phyloP scores from a whole-genome alignment of 495 filamentous ascomycete species.

The Podospora pseudopauciseta region DNA sequence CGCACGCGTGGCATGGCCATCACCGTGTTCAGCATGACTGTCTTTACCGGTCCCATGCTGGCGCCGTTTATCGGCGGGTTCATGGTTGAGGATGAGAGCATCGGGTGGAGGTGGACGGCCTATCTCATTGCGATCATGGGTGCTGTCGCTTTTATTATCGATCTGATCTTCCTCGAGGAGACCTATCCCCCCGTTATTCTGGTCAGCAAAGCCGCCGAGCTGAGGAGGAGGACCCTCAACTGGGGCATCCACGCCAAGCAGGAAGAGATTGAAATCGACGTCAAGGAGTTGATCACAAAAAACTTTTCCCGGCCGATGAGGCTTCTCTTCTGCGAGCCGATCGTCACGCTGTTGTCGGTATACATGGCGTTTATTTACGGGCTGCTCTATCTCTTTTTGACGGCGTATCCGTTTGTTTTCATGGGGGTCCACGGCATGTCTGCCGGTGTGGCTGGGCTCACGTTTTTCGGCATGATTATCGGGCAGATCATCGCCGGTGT shows the following conservation, averaged over 20 bases:
- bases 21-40: constrained; percentile 77
- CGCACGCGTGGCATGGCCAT: constrained; percentile 73
- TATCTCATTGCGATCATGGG: constrained; percentile 74
- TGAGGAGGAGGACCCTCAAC: constrained; percentile 79
- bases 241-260: constrained; percentile 95
- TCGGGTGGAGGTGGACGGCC: constrained; percentile 85
- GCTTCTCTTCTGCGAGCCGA: constrained; percentile 76
- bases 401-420: constrained; percentile 79
- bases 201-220: constrained; percentile 68
- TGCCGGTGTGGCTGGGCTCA: constrained; percentile 65
- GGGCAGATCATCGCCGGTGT: constrained; percentile 67
- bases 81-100: constrained; percentile 59
- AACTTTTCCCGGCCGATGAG: constrained; percentile 79
- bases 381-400: constrained; percentile 76
- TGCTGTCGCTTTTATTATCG: constrained; percentile 62
- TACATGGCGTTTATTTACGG: constrained; percentile 83
- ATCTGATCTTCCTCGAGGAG: constrained; percentile 71
- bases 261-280: constrained; percentile 86
- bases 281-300: constrained; percentile 72
- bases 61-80: constrained; percentile 84
- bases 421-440: constrained; percentile 64
- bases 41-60: constrained; percentile 77
- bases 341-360: constrained; percentile 67
- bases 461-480: constrained; percentile 77
- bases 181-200: constrained; percentile 82